Base-by-base conservation (phyloP, 768 basidiomycete species). In the Daedaleopsis nitida region DNA sequence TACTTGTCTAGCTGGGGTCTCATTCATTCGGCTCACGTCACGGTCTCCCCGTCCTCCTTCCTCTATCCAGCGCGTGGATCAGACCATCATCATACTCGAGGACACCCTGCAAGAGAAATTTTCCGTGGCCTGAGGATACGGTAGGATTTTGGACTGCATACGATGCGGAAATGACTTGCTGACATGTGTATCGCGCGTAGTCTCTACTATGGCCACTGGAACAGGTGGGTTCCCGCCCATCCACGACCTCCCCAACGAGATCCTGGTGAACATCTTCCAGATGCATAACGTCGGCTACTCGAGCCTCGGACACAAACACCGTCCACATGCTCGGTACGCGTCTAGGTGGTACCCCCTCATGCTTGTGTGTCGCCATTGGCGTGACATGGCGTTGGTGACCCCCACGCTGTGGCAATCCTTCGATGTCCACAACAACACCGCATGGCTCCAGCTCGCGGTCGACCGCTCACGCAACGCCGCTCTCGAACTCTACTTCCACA, bases 291-390 rank as follows among this genome's bases (percentile, higher is more conserved):
- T 49, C 43, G 24, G 32, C 42, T 14, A 5, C 13, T 43, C 42
- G 12, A 13, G 5, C 5, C 13, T 43, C 14, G 42, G 14, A 14
- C 5, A 5, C 42, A n/a, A 11, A 12, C 42, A 43, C 42, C 42
- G n/a, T 14, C 42, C 42, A 8, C 14, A 43, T 5, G 5, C 14
- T 14, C 13, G 42, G 42, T 14, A 43, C 12, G 42, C 42, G 5
- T 43, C 14, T 8, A 6, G 12, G 23, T 45, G 32, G 39, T 14
- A 43, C 10, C n/a, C 55, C 13, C 43, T 52, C n/a, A 64, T 55
- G 39, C 59, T 52, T 23, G 59, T 65, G 23, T 65, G 59, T 32
- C 50, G 59, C 7, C 24, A 50, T 48, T 65, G 64, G 64, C 55
- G 64, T 7, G 17, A n/a, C 16, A 17, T 61, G 9, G 11, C 32